Evolutionary conservation across 2,329 filamentous ascomycete species (phyloP).

Genomic region (Biscogniauxia mediterranea): DNA sequence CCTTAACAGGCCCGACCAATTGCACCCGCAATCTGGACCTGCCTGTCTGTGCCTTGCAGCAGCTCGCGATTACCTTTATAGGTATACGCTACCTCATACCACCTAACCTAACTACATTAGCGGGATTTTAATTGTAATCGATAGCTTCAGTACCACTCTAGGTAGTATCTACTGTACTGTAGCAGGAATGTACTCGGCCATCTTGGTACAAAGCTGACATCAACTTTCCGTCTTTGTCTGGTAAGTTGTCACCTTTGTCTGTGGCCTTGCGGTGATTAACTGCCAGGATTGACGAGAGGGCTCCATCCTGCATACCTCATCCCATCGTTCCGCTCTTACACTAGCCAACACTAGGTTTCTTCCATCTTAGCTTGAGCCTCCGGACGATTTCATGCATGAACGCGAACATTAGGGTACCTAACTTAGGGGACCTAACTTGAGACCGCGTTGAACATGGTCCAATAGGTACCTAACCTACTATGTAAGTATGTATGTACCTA

Average conservation of each 20-base stretch:
- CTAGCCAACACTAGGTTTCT: background rate
- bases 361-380: background rate
- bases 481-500: background rate
- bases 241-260: background rate
- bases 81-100: background rate
- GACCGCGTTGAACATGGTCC: background rate
- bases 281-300: background rate
- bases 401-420: background rate
- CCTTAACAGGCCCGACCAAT: background rate
- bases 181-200: background rate
- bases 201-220: background rate
- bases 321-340: background rate
- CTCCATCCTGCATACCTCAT: background rate
- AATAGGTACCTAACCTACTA: background rate
- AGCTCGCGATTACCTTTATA: background rate
- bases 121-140: too few species aligned
- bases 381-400: background rate
- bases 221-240: background rate
- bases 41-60: background rate
- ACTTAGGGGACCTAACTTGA: background rate
- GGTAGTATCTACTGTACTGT: too few species aligned
- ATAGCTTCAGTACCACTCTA: too few species aligned
- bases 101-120: too few species aligned
- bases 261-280: background rate
- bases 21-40: background rate